phyloP scores from a whole-genome alignment of 805 yeast genomes.

The Hanseniaspora taiwanica region DNA sequence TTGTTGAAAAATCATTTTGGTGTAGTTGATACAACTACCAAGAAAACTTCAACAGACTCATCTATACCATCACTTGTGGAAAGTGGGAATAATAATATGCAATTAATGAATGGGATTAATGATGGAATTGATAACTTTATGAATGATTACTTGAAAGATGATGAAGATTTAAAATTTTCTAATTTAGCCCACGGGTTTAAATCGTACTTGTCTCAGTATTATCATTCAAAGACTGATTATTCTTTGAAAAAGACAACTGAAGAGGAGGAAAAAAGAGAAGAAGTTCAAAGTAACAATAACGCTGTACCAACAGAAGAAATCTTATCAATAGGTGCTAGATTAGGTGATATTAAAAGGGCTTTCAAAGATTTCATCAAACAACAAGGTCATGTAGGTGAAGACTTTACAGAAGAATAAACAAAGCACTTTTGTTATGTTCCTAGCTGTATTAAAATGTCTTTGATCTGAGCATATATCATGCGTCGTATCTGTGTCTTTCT shows the following conservation, averaged over 20 bases:
- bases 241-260: not conserved
- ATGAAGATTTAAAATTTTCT: slow-evolving; percentile 6
- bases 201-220: slow-evolving; percentile 2
- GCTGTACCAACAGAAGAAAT: not conserved
- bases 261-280: not conserved
- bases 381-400: not conserved
- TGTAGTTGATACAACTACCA: not conserved
- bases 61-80: no score
- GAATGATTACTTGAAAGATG: slow-evolving; percentile 4
- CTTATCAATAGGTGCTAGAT: not conserved
- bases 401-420: no score
- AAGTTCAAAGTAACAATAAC: not conserved
- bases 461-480: no score
- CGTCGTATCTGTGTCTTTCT: no score
- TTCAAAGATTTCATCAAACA: not conserved
- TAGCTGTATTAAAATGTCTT: no score
- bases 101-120: not conserved
- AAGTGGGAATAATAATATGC: no score
- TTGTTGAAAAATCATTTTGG: not conserved
- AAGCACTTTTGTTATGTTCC: no score
- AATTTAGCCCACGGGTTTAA: slow-evolving; percentile 4
- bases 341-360: not conserved
- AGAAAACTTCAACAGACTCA: no score
- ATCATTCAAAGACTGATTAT: not conserved
- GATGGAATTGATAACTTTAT: slow-evolving; percentile 4